These are phyloP conservation scores for Exidia glandulosa DNA, from an alignment of 768 basidiomycete species.

Conservation along the genomic window DNA sequence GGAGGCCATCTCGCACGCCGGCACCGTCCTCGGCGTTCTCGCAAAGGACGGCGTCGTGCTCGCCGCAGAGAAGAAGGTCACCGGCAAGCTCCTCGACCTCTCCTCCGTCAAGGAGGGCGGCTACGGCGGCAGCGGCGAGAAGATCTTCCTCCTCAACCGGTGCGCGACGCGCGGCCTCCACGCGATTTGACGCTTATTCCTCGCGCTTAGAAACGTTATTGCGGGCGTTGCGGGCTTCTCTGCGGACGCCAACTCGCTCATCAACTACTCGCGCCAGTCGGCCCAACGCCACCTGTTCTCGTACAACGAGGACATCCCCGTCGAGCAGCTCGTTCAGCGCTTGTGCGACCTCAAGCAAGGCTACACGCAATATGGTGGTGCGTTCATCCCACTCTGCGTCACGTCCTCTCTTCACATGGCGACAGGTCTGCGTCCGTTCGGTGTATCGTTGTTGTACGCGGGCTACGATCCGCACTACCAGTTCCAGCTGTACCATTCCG, in stretches of 20 bases:
- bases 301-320: constrained; percentile 97
- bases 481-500: constrained; percentile 97
- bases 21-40: constrained; percentile 85
- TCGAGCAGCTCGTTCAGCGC: constrained; percentile 87
- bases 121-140: constrained; percentile 94
- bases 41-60: constrained; percentile 86
- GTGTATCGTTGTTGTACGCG: constrained; percentile 92
- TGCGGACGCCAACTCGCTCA: constrained; percentile 93
- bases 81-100: constrained; percentile 91
- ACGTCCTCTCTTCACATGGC: neutral
- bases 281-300: constrained; percentile 81
- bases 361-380: constrained; percentile 94
- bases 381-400: constrained; percentile 1
- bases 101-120: constrained; percentile 76
- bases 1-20: constrained; percentile 96
- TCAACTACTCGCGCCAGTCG: constrained; percentile 85
- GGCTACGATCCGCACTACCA: constrained; percentile 93
- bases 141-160: constrained; percentile 93
- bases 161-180: constrained; percentile 24
- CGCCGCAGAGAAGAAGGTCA: constrained; percentile 95
- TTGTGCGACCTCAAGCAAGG: constrained; percentile 98
- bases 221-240: constrained; percentile 92
- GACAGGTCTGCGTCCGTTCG: constrained; percentile 90
- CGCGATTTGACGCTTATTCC: constrained; percentile 4
- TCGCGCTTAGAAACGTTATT: constrained; percentile 68